These are phyloP conservation scores for Pseudogymnoascus sp. DNA, from an alignment of 2,329 filamentous ascomycete genomes.

Conservation along the genomic window DNA sequence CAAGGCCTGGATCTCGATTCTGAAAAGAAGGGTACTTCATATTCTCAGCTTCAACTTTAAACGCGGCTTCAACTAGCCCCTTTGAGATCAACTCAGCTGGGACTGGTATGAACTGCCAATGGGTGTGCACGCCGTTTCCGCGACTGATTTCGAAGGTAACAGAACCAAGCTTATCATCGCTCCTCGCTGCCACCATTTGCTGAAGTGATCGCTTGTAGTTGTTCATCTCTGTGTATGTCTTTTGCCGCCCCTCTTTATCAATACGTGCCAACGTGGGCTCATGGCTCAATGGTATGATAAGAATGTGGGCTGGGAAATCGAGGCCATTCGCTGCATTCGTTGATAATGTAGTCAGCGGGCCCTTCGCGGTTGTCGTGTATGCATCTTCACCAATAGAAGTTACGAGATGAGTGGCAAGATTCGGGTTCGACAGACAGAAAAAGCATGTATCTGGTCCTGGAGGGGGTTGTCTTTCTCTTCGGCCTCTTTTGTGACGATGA, in stretches of 20 bases:
- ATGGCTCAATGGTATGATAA: conserved; percentile 85
- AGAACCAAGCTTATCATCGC: conserved; percentile 56
- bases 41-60: conserved; percentile 83
- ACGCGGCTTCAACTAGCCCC: conserved; percentile 77
- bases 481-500: conserved; percentile 38
- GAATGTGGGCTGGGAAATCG: conserved; percentile 72
- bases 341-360: conserved; percentile 64
- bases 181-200: conserved; percentile 60
- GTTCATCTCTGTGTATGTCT: conserved; percentile 72
- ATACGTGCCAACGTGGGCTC: conserved; percentile 66
- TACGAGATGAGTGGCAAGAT: conserved; percentile 78
- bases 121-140: conserved; percentile 70
- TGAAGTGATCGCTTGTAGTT: conserved; percentile 72
- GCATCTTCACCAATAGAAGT: conserved; percentile 79
- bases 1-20: conserved; percentile 41
- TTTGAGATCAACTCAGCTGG: conserved; percentile 58
- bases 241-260: conserved; percentile 41
- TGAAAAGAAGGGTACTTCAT: conserved; percentile 45
- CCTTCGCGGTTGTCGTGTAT: conserved; percentile 88
- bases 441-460: conserved; percentile 76
- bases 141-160: conserved; percentile 93
- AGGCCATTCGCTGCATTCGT: conserved; percentile 61
- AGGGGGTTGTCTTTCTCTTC: conserved; percentile 44
- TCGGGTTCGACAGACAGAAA: conserved; percentile 88
- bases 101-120: conserved; percentile 89